Evolutionary conservation across 805 yeast species (phyloP), one percentile per base, ranked within the genome.

Genomic region (Yarrowia yakushimensis): DNA sequence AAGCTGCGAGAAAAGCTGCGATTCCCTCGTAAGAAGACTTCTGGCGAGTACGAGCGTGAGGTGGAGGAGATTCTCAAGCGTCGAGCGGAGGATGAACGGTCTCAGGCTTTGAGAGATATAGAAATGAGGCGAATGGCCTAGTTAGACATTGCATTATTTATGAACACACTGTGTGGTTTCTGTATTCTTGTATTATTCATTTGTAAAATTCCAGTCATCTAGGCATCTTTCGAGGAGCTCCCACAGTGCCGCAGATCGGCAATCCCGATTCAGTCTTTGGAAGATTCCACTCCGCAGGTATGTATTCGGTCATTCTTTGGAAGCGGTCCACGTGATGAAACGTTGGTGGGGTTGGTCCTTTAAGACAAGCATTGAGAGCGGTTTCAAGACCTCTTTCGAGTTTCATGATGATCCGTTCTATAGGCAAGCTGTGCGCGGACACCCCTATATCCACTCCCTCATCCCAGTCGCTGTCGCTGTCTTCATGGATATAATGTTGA

Each of bases 61-160:
- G 72, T 74, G 30, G 69, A 69, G 33, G 75, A 73, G 46, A 74
- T 74, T 42, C 67, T 74, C 18, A 72, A 69, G 55, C 67, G 73
- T 3, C 72, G 77, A 52, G 75, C 80, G 62, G 69, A 68, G 25
- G 74, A 73, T 57, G 61, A 55, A 20, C 34, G 61, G 20, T 43
- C 31, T n/a, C 61, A 55, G 48, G 61, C 36, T 15, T 4, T 28
- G 46, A 39, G 37, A 22, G 61, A 55, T 52, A 52, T 36, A 52
- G 59, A 52, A 36, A 23, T 52, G 59, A 34, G 59, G 59, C 59
- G 59, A 12, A 34, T 52, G 59, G 59, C 59, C 59, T 52, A 52
- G 33, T 52, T 52, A 52, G 59, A 52, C 59, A 52, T 52, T 52
- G 59, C 59, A 52, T 52, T 52, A 52, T 52, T 52, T 52, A 52